Percentiles rank a stretch among this genome's conserved stretches.
phyloP scores from a whole-genome alignment of 2,329 filamentous ascomycete species.

The Fusarium sp. region DNA sequence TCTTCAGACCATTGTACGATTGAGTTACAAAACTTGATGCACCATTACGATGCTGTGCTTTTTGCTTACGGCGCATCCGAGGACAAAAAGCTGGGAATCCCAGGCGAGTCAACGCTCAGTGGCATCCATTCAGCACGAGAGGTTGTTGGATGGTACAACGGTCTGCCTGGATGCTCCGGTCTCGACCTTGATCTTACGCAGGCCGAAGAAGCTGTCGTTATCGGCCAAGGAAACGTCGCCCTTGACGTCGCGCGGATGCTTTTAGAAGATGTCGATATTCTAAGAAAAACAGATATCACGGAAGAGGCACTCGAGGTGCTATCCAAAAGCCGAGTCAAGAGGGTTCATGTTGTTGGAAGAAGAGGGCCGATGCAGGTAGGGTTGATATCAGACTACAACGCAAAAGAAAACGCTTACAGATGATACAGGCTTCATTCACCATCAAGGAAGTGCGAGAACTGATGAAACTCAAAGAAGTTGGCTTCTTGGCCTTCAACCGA shows the following conservation, averaged over 20 bases:
- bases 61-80: conserved; percentile 93
- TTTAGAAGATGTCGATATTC: conserved; percentile 77
- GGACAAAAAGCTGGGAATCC: conserved; percentile 82
- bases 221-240: conserved; percentile 97
- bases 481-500: conserved; percentile 76
- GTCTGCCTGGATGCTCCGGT: conserved; percentile 82
- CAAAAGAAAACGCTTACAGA: background rate
- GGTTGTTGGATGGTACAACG: conserved; percentile 99
- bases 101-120: conserved; percentile 78
- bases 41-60: conserved; percentile 90
- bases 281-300: conserved; percentile 89
- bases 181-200: conserved; percentile 79
- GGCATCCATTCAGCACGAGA: conserved; percentile 90
- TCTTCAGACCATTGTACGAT: conserved; percentile 63
- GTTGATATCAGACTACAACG: conserved; percentile 27
- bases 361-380: conserved; percentile 86
- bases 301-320: conserved; percentile 83
- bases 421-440: conserved; percentile 82
- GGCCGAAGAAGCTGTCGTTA: conserved; percentile 85
- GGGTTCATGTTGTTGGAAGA: conserved; percentile 88
- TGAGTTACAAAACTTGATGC: conserved; percentile 75
- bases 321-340: conserved; percentile 77
- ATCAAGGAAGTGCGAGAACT: conserved; percentile 95
- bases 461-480: conserved; percentile 78
- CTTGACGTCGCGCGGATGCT: conserved; percentile 92